Base-by-base conservation (phyloP, 2,329 filamentous ascomycete species). In the Talaromyces sp. region DNA sequence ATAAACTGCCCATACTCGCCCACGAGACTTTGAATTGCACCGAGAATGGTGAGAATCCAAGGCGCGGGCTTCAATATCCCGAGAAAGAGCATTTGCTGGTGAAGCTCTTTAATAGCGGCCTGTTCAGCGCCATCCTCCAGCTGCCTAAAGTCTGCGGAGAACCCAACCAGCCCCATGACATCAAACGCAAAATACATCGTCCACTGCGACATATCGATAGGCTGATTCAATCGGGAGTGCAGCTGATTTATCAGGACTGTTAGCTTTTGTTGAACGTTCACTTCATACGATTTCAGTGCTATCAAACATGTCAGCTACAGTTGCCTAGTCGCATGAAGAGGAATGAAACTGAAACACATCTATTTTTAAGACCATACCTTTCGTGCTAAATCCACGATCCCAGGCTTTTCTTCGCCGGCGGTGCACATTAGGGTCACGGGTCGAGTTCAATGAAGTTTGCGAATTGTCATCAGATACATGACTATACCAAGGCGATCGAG, bases 121-220 rank as follows among this genome's bases (percentile, higher is more conserved):
- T 58, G 59, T n/a, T 54, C 52, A 47, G 29, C 40, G n/a, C 46
- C 51, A 9, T 48, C 36, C 29, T 56, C 58, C 39, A 76, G 58
- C 68, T 71, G 70, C n/a, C 67, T 57, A 40, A 74, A 76, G 6
- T 65, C 62, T 37, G 66, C 63, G 0, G 69, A 71, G 37, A 77
- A 76, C 2, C 70, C 74, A 36, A 77, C 57, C 30, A 77, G 68
- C 1, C 72, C 74, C 75, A 77, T 75, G 10, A 76, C 64, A 17
- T 76, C 75, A 39, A 75, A 75, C 24, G 58, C 65, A 48, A 70
- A 69, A 41, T 70, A 72, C 54, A 66, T 70, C 51, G 70, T 69
- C 66, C 68, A 71, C 16, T 64, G 57, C 0, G 68, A 57, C 7
- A 68, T 62, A 44, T 76, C 46, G 27, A 62, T 19, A 2, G 42